These are phyloP conservation scores for Epichloe glyceriae DNA, from an alignment of 2,329 filamentous ascomycete genomes.

Conservation along the genomic window DNA sequence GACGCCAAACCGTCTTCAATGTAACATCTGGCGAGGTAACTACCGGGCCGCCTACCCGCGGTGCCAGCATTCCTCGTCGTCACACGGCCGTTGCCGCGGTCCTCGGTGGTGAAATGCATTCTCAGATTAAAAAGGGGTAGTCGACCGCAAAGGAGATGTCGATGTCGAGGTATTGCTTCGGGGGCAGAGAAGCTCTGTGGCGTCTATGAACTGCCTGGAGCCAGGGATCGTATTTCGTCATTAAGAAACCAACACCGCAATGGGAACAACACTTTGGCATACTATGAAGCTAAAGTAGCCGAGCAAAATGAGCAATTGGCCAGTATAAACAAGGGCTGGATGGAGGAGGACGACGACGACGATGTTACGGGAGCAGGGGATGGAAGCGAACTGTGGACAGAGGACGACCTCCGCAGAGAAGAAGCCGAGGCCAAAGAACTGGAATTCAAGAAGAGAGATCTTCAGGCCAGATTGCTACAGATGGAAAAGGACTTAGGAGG, in stretches of 20 bases:
- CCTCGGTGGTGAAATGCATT: slow-evolving; percentile 74
- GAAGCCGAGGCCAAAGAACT: slow-evolving; percentile 51
- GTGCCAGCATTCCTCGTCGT: slow-evolving; percentile 42
- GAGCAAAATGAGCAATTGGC: slow-evolving; percentile 64
- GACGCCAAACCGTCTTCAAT: slow-evolving; percentile 54
- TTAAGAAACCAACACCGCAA: slow-evolving; percentile 60
- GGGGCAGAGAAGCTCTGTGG: slow-evolving; percentile 83
- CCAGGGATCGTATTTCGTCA: slow-evolving; percentile 59
- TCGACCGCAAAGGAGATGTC: slow-evolving; percentile 49
- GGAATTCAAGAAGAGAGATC: slow-evolving; percentile 42
- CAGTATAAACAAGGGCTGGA: slow-evolving; percentile 54
- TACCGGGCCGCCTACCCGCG: slow-evolving; percentile 35
- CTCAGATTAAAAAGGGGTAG: slow-evolving; percentile 54
- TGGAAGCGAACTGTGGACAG: slow-evolving; percentile 40
- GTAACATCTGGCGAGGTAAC: slow-evolving; percentile 51
- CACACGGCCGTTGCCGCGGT: slow-evolving; percentile 85
- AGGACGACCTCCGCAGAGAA: slow-evolving; percentile 55
- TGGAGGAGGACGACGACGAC: slow-evolving; percentile 40
- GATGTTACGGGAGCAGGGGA: slow-evolving; percentile 40
- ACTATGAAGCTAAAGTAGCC: slow-evolving; percentile 69
- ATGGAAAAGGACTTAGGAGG: slow-evolving; percentile 46
- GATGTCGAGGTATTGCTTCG: slow-evolving; percentile 75
- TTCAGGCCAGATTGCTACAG: slow-evolving; percentile 37
- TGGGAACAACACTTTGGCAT: slow-evolving; percentile 58
- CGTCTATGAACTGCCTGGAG: slow-evolving; percentile 76